Percentiles rank a stretch among this genome's conserved stretches.
Evolutionary conservation across 2,329 filamentous ascomycete species (phyloP).

Genomic region (Coniochaeta pulveracea): DNA sequence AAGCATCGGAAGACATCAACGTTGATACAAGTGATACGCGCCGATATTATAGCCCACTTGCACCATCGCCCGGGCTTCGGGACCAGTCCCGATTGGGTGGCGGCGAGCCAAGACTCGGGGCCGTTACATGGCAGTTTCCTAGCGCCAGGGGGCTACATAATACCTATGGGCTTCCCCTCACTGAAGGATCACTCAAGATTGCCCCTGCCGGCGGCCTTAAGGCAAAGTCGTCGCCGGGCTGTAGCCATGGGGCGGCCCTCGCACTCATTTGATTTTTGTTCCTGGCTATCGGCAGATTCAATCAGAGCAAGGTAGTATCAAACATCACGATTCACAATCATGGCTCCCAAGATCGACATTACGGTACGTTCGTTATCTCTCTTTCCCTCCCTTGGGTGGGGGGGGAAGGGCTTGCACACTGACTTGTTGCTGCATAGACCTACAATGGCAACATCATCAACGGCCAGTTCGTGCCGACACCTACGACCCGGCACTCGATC

Average conservation of each 20-base stretch:
- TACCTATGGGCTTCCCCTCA: neutral
- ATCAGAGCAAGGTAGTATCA: neutral
- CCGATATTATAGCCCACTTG: too few species aligned
- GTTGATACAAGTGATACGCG: too few species aligned
- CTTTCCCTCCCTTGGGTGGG: neutral
- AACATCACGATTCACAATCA: neutral
- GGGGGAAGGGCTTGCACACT: neutral
- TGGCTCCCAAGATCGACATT: conserved; percentile 2
- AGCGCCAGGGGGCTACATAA: neutral
- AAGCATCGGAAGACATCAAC: too few species aligned
- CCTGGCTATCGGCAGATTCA: neutral
- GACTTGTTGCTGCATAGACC: conserved; percentile 4
- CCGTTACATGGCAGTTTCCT: conserved; percentile 1
- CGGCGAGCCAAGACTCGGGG: neutral
- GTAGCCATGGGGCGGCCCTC: neutral
- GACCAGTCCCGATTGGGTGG: too few species aligned
- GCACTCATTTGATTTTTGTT: neutral
- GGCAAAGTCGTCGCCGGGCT: neutral
- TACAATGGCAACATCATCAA: conserved; percentile 16
- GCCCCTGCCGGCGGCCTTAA: neutral
- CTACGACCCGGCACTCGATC: conserved; percentile 15
- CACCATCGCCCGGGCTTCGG: too few species aligned
- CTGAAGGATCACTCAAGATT: neutral
- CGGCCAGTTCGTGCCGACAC: conserved; percentile 9
- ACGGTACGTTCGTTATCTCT: neutral